These are phyloP conservation scores for Fusarium protoensiforme DNA, from an alignment of 2,329 filamentous ascomycete genomes.

Conservation along the genomic window DNA sequence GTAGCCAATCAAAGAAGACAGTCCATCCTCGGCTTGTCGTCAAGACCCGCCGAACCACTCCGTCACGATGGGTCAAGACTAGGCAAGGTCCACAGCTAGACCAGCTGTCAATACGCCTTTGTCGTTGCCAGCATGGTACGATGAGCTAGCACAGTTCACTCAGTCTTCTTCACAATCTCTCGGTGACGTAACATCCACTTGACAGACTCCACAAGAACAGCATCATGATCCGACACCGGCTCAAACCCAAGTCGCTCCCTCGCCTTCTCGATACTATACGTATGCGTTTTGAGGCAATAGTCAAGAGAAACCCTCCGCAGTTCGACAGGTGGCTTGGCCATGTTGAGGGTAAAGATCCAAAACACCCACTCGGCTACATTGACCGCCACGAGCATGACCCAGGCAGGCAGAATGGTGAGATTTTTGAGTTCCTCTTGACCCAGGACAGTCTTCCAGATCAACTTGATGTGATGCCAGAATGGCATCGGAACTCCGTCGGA, in stretches of 20 bases:
- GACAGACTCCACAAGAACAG: constrained; percentile 4
- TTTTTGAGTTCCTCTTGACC: constrained; percentile 14
- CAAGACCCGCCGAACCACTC: neutral
- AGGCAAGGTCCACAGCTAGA: neutral
- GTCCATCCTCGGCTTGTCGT: neutral
- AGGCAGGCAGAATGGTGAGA: constrained; percentile 36
- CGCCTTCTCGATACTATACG: constrained; percentile 22
- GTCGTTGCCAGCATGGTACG: neutral
- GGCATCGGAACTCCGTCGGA: constrained; percentile 46
- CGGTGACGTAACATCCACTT: constrained; percentile 23
- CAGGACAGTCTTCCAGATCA: constrained; percentile 39
- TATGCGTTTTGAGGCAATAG: constrained; percentile 34
- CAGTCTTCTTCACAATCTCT: neutral
- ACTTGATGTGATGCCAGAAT: constrained; percentile 46
- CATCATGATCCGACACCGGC: constrained; percentile 24
- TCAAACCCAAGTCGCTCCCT: constrained; percentile 6
- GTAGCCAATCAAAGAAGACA: neutral
- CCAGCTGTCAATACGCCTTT: constrained; percentile 8
- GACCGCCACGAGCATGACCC: constrained; percentile 35
- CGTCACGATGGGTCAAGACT: neutral
- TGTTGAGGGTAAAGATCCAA: constrained; percentile 40
- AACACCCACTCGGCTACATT: constrained; percentile 34
- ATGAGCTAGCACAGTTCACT: neutral
- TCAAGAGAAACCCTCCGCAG: constrained; percentile 35
- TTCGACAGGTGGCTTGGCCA: constrained; percentile 33